These are phyloP conservation scores for Kwoniella heveanensis DNA, from an alignment of 768 basidiomycete genomes.

Conservation along the genomic window DNA sequence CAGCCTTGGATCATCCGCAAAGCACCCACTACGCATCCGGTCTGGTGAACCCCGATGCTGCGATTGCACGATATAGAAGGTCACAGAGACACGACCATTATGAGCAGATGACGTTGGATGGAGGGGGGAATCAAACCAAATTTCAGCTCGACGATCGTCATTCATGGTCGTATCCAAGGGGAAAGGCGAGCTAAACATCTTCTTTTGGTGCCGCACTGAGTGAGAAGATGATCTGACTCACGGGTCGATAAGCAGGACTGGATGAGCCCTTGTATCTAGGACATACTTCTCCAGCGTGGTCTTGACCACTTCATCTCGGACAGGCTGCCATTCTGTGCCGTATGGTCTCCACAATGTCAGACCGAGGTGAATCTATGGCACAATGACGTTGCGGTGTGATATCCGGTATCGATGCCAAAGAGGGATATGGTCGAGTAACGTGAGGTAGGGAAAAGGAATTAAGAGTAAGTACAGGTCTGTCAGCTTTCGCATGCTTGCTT, in stretches of 20 bases:
- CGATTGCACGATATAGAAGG: too few species aligned
- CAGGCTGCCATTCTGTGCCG: constrained; percentile 47
- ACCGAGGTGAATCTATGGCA: constrained; percentile 46
- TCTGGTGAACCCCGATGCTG: constrained; percentile 53
- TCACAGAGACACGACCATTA: background rate
- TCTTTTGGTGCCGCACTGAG: too few species aligned
- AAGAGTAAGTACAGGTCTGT: background rate
- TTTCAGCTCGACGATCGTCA: too few species aligned
- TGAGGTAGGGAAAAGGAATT: too few species aligned
- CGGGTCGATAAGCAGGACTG: constrained; percentile 50
- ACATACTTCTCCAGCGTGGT: constrained; percentile 44
- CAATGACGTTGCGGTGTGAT: background rate
- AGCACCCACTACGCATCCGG: constrained; percentile 48
- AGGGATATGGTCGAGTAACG: too few species aligned
- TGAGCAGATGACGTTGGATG: too few species aligned
- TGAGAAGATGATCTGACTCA: constrained; percentile 24
- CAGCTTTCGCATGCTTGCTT: too few species aligned
- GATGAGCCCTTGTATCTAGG: constrained; percentile 39
- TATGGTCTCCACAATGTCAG: constrained; percentile 42
- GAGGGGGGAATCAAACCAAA: too few species aligned
- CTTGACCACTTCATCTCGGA: constrained; percentile 52
- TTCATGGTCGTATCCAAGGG: too few species aligned
- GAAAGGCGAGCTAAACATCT: too few species aligned
- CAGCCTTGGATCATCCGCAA: constrained; percentile 48
- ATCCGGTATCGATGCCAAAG: too few species aligned